Percentiles rank a stretch among this genome's conserved stretches.
Conservation (phyloP, 441 rosid species). For the Pelargonium myrrhifolium region DNA sequence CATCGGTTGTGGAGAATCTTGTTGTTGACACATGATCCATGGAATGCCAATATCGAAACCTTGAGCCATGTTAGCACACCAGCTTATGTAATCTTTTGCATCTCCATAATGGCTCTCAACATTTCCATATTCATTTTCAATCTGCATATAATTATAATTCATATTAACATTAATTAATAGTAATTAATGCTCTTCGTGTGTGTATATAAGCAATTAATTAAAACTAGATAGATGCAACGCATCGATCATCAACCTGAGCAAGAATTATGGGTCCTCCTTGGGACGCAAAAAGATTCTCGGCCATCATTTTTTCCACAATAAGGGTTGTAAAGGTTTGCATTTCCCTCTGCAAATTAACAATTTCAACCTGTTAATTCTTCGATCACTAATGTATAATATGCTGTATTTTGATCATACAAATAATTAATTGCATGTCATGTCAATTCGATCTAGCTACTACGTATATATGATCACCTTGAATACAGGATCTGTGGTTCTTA, state of each 20-base stretch:
- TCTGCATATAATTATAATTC: constrained; percentile 14
- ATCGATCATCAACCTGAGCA: too few species aligned
- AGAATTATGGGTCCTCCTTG: constrained; percentile 49
- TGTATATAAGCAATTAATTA: too few species aligned
- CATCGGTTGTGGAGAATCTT: constrained; percentile 28
- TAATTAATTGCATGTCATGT: too few species aligned
- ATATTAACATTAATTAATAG: neutral
- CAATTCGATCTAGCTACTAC: too few species aligned
- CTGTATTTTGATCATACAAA: too few species aligned
- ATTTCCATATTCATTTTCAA: constrained; percentile 41
- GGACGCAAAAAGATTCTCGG: constrained; percentile 33
- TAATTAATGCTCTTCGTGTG: too few species aligned
- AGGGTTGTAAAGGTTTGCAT: constrained; percentile 35
- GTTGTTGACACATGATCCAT: constrained; percentile 44
- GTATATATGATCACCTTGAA: too few species aligned
- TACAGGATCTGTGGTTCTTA: constrained; percentile 15
- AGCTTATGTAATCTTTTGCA: constrained; percentile 29
- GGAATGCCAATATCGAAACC: constrained; percentile 26
- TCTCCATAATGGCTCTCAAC: constrained; percentile 18
- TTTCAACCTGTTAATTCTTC: too few species aligned
- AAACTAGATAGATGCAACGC: too few species aligned
- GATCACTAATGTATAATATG: too few species aligned
- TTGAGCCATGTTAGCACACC: constrained; percentile 33
- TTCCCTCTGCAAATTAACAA: constrained; percentile 26
- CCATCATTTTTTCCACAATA: constrained; percentile 32